Evolutionary conservation across 805 yeast genomes (phyloP).

Genomic region (Lipomyces yamadae): DNA sequence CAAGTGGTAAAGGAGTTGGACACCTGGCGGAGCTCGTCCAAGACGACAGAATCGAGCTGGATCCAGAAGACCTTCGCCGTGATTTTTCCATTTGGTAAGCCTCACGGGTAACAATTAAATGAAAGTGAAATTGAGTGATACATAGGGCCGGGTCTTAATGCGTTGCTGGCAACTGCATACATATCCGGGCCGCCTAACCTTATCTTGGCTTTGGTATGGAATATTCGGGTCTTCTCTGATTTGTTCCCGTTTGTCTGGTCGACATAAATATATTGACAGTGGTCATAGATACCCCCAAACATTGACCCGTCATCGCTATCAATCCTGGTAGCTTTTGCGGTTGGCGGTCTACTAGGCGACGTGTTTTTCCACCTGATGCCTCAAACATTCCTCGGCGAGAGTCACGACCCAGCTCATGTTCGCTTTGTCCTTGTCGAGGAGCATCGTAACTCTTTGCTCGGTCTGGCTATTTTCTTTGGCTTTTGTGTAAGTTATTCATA

Average conservation of each 20-base stretch:
- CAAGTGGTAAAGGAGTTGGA: constrained; percentile 51
- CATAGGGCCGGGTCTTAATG: constrained; percentile 63
- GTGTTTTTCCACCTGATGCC: constrained; percentile 74
- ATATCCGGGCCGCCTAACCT: constrained; percentile 70
- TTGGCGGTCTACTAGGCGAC: constrained; percentile 78
- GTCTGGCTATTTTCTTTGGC: constrained; percentile 63
- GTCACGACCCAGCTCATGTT: constrained; percentile 48
- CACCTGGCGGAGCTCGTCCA: constrained; percentile 34
- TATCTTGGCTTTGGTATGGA: constrained; percentile 50
- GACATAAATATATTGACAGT: too few relatives aligned
- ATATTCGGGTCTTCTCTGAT: too few relatives aligned
- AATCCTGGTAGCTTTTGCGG: constrained; percentile 69
- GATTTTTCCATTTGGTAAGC: constrained; percentile 44
- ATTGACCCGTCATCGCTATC: constrained; percentile 58
- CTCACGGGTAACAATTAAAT: neutral
- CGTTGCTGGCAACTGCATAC: constrained; percentile 65
- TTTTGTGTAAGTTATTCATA: constrained; percentile 48
- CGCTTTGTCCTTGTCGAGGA: constrained; percentile 58
- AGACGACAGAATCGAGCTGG: constrained; percentile 35
- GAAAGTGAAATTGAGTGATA: neutral
- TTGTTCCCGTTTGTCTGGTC: too few relatives aligned
- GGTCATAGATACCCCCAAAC: constrained; percentile 54
- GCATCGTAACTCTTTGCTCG: constrained; percentile 55
- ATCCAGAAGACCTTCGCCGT: constrained; percentile 51
- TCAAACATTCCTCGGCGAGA: constrained; percentile 63